A percentile compares a stretch with the other conserved stretches of the same genome.
Conservation (phyloP, 805 yeast species). For the Pichia rugopelliculosa region DNA sequence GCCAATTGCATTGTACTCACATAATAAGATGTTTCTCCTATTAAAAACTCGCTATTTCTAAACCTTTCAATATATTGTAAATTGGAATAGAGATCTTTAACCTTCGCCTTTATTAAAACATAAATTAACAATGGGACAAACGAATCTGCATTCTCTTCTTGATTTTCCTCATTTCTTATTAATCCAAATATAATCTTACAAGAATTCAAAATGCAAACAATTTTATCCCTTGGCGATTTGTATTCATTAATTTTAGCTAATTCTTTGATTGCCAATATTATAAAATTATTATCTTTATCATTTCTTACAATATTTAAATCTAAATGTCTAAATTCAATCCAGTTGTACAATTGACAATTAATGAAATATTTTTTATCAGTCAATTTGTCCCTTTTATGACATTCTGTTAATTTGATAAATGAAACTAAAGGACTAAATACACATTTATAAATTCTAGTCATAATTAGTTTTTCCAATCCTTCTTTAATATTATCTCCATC, state of each 20-base stretch:
- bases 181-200: constrained; percentile 90
- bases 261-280: constrained; percentile 64
- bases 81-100: constrained; percentile 64
- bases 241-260: constrained; percentile 70
- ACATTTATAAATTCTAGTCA: constrained; percentile 73
- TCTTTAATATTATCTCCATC: constrained; percentile 51
- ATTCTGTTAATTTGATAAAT: constrained; percentile 36
- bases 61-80: constrained; percentile 79
- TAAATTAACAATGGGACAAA: constrained; percentile 86
- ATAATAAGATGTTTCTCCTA: constrained; percentile 89
- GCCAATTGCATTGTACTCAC: constrained; percentile 89
- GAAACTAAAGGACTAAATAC: constrained; percentile 69
- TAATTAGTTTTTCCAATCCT: constrained; percentile 86
- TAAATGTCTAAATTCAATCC: constrained; percentile 69
- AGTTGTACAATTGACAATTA: constrained; percentile 28
- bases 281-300: constrained; percentile 43
- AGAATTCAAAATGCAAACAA: constrained; percentile 82
- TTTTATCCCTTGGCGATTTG: constrained; percentile 91
- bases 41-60: constrained; percentile 63
- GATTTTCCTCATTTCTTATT: constrained; percentile 47
- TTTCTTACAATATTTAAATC: constrained; percentile 54
- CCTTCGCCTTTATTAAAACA: constrained; percentile 64
- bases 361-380: constrained; percentile 57
- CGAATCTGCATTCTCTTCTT: constrained; percentile 85
- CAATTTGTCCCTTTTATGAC: constrained; percentile 55